These are phyloP conservation scores for Eustoma russellianum DNA, from an alignment of 257 asterid species.

Conservation along the genomic window DNA sequence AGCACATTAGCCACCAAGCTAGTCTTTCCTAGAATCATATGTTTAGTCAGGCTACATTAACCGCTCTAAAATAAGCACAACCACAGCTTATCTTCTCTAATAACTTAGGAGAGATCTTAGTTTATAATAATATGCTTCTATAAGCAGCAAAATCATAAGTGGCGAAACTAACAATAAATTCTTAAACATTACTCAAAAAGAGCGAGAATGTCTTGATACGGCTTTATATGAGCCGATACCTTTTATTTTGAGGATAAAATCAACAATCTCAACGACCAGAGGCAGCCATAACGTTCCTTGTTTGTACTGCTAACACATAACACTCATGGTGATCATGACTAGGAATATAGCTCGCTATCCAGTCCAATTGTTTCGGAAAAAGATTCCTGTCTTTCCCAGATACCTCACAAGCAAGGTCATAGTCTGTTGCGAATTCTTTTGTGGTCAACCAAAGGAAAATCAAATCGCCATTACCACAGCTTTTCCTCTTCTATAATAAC, in stretches of 20 bases:
- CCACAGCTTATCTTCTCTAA: no score
- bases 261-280: background rate
- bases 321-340: background rate
- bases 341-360: background rate
- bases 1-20: background rate
- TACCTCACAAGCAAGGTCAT: slow-evolving; percentile 1
- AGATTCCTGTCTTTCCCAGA: background rate
- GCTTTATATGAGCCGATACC: background rate
- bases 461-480: no score
- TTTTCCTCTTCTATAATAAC: background rate
- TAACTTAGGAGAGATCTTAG: background rate
- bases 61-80: background rate
- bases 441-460: background rate
- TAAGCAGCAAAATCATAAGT: no score
- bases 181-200: background rate
- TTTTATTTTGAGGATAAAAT: background rate
- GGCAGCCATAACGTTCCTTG: background rate
- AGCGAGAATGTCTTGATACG: background rate
- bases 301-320: background rate
- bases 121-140: no score
- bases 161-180: background rate
- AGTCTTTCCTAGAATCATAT: background rate
- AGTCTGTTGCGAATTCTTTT: background rate
- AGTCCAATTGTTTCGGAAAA: background rate
- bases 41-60: background rate